Base-by-base conservation (phyloP, 768 basidiomycete species). In the Thelephora ganbajun region DNA sequence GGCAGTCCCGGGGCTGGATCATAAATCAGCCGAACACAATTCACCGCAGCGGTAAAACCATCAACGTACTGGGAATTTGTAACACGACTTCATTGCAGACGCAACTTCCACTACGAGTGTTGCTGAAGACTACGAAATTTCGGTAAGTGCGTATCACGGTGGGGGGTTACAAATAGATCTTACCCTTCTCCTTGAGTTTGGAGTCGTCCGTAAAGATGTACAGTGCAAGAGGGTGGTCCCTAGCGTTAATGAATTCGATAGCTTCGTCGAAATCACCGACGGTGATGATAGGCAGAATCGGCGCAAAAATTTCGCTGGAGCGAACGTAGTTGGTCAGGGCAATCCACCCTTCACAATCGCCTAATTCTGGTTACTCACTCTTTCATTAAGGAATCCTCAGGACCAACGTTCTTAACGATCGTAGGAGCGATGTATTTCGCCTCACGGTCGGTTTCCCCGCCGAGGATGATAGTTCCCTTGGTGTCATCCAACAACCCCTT, bases 221-320 rank as follows among this genome's bases (percentile, higher is more conserved):
- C 7, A 91, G 61, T 1, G 79, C 73, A 14, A 92, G 71, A 3
- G 90, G 85, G 48, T 83, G 73, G 35, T 82, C 81, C 33, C 83
- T 69, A 13, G 62, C 61, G 54, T 81, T 81, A 46, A 90, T 71
- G 48, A 77, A 79, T 11, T 73, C 70, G 49, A 90, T 78, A 3
- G 80, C 88, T 35, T 76, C 79, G 33, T 88, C 83, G 6, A 85
- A 46, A 47, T 72, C 59, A 14, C 79, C 73, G 20, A 90, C 78
- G 0, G 80, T 73, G 0, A 92, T 65, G 35, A 93, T 69, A 3
- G 86, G 81, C 20, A 93, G 64, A 7, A 93, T 53, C 6, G 90
- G 89, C 0, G 87, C 90, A 54, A 93, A 92, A 37, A 91, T 70
- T 56, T 92, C 90, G 50, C 86, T 88, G 52, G n/a, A 44, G 33